Base-by-base conservation (phyloP, 768 basidiomycete species). In the Kwoniella pini region DNA sequence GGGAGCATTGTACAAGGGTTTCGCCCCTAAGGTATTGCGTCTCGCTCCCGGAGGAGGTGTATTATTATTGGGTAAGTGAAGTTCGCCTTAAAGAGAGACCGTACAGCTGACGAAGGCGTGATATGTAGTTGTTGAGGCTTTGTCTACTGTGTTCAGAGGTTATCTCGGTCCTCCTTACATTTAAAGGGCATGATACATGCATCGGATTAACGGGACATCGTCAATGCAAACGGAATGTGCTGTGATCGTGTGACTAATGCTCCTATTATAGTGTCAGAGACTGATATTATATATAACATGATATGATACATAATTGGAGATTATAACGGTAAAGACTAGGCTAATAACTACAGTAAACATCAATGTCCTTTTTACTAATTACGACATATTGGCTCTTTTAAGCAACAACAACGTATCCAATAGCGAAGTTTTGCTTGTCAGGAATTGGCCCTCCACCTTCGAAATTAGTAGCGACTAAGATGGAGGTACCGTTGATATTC, bases 31-130 rank as follows among this genome's bases (percentile, higher is more conserved):
- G 79, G 93, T 76, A 17, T 83, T 98, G 42, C 85, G 95, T 66
- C 84, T 99, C 24, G 95, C 94, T 12, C 95, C 95, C 0, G 95
- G 95, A 43, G 95, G 95, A 51, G 95, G 95, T 77, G 88, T 99
- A 12, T 79, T 99, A 28, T 81, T 99, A 27, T 84, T 99, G 31
- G 94, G 75, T 76, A 40, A 68, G 74, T 71, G 7, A 22, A 27
- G 4, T 36, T 30, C 19, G 3, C 15, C 24, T 5, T 43, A 10
- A 24, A 3, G 7, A 7, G 15, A 7, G 33, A 27, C 21, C n/a
- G n/a, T n/a, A n/a, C n/a, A n/a, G n/a, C n/a, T n/a, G 5, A 30
- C 11, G 19, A 28, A 22, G 22, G 27, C n/a, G n/a, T n/a, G n/a
- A n/a, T n/a, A n/a, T 4, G 33, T 42, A 70, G 78, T 79, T 46